Evolutionary conservation across 495 filamentous ascomycete genomes (phyloP).

Genomic region (Podospora anserina): DNA sequence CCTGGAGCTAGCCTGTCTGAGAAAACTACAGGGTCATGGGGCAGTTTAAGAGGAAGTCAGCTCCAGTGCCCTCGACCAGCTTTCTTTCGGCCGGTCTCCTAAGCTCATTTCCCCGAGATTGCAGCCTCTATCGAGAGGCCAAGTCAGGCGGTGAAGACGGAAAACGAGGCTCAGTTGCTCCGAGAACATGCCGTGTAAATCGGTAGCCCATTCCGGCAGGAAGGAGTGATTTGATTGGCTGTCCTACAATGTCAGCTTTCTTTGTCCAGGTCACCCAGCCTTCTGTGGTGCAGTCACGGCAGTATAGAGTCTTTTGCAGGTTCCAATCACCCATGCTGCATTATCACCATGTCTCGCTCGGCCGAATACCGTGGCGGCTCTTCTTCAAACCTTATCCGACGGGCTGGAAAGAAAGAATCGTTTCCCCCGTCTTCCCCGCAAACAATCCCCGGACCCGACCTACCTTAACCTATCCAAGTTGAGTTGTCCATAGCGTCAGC

Average conservation of each 20-base stretch:
- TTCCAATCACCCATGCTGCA: not conserved
- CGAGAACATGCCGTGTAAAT: not conserved
- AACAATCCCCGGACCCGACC: not conserved
- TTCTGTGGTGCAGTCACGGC: not conserved
- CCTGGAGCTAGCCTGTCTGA: not conserved
- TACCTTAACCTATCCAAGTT: not conserved
- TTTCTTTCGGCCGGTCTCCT: not conserved
- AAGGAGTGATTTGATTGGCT: not conserved
- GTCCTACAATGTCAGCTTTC: not conserved
- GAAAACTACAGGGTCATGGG: not conserved
- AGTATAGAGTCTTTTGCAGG: no score
- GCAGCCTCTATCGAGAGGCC: not conserved
- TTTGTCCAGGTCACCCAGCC: not conserved
- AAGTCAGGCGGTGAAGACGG: not conserved
- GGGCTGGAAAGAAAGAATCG: not conserved
- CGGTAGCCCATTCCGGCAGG: not conserved
- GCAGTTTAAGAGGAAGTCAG: not conserved
- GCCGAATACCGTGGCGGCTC: not conserved
- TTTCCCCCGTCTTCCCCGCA: not conserved
- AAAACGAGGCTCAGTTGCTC: not conserved
- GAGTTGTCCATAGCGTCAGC: not conserved
- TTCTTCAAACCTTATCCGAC: not conserved
- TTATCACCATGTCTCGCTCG: conserved; percentile 6
- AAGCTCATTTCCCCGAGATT: not conserved
- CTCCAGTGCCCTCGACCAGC: not conserved